Base-by-base conservation (phyloP, 1,284 basidiomycete species). In the Cutaneotrichosporon spelunceum region DNA sequence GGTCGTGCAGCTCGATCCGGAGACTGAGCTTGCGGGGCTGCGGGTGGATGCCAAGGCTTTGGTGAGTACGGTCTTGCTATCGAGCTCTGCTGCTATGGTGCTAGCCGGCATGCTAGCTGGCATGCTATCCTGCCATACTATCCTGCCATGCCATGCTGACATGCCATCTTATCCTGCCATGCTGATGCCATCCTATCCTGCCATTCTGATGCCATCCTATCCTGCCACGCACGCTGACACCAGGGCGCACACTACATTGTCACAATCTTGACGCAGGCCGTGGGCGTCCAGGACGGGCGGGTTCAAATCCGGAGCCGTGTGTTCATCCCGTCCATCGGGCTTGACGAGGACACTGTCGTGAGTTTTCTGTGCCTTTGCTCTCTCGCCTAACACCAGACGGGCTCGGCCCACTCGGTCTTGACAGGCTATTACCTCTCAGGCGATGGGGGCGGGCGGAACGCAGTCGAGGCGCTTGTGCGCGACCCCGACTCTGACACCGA, bases 311-410 rank as follows among this genome's bases (percentile, higher is more conserved):
- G 67, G 48, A 70, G 68, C 14, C 58, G 74, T 48, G 70, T 73
- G 26, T 72, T 72, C 58, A 67, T 49, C 2, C 68, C 70, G 2
- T 63, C 62, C 3, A 24, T 71, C 3, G 71, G 68, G 2, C 62
- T 72, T 27, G 66, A 66, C 27, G 74, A 76, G 57, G 74, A 76
- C 62, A 68, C 71, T 27, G 71, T 76, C 6, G 74, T 76, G 52
- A 67, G 72, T 71, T 2, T 13, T 14, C 36, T 29, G 36, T 14
- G n/a, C 26, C 13, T 7, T 10, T 10, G 19, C 5, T 24, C 9
- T 11, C 39, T 26, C 4, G 16, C 30, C 53, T 50, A 16, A 42
- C 36, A 11, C 9, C 61, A 76, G 73, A 72, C 70, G 11, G 74
- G 74, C 19, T 66, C 70, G 1, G 71, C 70, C 16, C 73, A 76